Base-by-base conservation (phyloP, 2,329 filamentous ascomycete species). In the Colletotrichum endophyticum region DNA sequence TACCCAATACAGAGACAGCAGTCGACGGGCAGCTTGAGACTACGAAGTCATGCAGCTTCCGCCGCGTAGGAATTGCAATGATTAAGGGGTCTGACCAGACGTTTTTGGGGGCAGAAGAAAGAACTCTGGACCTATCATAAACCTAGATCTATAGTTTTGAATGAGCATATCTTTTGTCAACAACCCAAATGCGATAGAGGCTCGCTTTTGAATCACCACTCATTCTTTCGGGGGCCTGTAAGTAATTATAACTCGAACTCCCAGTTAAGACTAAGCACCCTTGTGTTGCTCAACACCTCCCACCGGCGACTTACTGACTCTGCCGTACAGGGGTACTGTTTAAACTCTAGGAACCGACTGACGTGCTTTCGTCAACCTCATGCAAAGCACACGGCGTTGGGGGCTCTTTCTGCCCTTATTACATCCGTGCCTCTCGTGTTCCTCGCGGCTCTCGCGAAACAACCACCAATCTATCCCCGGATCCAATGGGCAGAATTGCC, bases 31-130 rank as follows among this genome's bases (percentile, higher is more conserved):
- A 19, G 5, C 34, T 27, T 39, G 62, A 32, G 9, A 27, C 3
- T 16, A 22, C 4, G 15, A 25, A 11, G 11, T 9, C 4, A 9
- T n/a, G 5, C 2, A 12, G 61, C 2, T 75, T 71, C 5, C 67
- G 25, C 6, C 72, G 72, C 5, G 22, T 71, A 2, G 72, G 72
- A 8, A 34, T 71, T 8, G 72, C 67, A 1, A 66, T 53, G 19
- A 49, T 66, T 1, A 30, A 1, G 12, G 72, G 72, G 4, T 19
- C 6, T 8, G 27, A 71, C 1, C 13, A 2, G 1, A 61, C n/a
- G 4, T 74, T 74, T 15, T 27, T 8, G 2, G 7, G 22, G 11
- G 15, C n/a, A 8, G 25, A 64, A 7, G 34, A n/a, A 5, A 25
- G 12, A 16, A 32, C 16, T n/a, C 12, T 70, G 34, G 67, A 62